Conservation (phyloP, 2,329 filamentous ascomycete genomes). For the Plenodomus biglobosus region DNA sequence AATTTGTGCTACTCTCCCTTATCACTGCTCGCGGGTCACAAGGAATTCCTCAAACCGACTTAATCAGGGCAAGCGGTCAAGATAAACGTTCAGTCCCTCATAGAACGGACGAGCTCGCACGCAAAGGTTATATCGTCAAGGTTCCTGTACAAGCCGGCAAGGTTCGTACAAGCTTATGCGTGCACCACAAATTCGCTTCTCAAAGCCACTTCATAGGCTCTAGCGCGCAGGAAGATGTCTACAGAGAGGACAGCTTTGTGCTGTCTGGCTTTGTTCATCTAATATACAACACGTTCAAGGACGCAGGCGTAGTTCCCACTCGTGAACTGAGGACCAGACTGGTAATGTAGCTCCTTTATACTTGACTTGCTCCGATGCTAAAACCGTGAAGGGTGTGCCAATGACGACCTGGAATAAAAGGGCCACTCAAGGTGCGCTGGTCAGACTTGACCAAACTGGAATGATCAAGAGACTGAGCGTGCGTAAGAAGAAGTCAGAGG, state of each 20-base stretch:
- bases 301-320: constrained; percentile 55
- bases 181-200: constrained; percentile 54
- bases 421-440: constrained; percentile 43
- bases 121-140: constrained; percentile 65
- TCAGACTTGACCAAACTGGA: constrained; percentile 45
- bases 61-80: constrained; percentile 59
- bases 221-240: constrained; percentile 37
- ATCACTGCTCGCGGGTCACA: constrained; percentile 57
- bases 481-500: constrained; percentile 26
- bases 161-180: constrained; percentile 59
- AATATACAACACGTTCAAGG: constrained; percentile 53
- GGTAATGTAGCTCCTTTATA: constrained; percentile 16
- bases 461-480: constrained; percentile 45
- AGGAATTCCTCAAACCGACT: constrained; percentile 61
- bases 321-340: constrained; percentile 56
- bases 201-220: constrained; percentile 31
- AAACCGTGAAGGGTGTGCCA: constrained; percentile 30
- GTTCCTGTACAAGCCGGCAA: constrained; percentile 44
- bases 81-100: constrained; percentile 66
- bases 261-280: constrained; percentile 53
- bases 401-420: constrained; percentile 43
- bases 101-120: constrained; percentile 58
- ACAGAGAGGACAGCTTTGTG: constrained; percentile 47
- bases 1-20: constrained; percentile 60
- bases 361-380: constrained; percentile 11